Base-by-base conservation (phyloP, 495 filamentous ascomycete genomes). In the Glutinoglossum americanum region DNA sequence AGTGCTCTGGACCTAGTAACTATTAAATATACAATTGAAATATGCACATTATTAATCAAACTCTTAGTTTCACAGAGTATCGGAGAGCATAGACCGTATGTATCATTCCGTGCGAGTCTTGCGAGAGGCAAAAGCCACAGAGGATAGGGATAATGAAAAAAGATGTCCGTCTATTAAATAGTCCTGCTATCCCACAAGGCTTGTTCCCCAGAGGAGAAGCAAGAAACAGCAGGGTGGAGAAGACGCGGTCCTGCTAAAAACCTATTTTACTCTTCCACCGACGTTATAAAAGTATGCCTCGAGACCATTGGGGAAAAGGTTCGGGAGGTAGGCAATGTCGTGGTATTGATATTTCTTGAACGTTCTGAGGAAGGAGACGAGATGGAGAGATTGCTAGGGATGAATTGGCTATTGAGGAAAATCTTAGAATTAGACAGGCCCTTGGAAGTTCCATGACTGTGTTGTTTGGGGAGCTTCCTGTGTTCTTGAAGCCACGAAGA, bases 221-320 rank as follows among this genome's bases (percentile, higher is more conserved):
- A 45, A 45, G 41, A 45, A 45, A 53, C 28, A 32, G 49, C 26
- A 53, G 49, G 49, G 49, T 53, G 49, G 49, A 53, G 49, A 28
- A 53, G 49, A 53, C 49, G 49, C 23, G 49, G 49, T 53, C 49
- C 49, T 53, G 49, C 49, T 53, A 53, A 53, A 53, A 53, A 53
- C 49, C 49, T 53, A 3, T 4, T 53, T 53, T 13, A 10, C 23
- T 53, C 49, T 53, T 53, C 49, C 49, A 53, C 49, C 13, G 47
- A 30, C 49, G 11, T 4, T 27, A 53, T 27, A 15, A 30, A 53
- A 53, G 49, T 53, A 53, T 53, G 49, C 49, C 49, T 53, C 49
- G 49, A 30, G 49, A 53, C 23, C 49, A 30, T 9, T 32, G 49
- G 4, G 49, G 49, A n/a, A 17, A 28, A 30, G 9, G 49, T 28